Evolutionary conservation across 805 yeast genomes (phyloP).

Genomic region (Ogataea angusta): DNA sequence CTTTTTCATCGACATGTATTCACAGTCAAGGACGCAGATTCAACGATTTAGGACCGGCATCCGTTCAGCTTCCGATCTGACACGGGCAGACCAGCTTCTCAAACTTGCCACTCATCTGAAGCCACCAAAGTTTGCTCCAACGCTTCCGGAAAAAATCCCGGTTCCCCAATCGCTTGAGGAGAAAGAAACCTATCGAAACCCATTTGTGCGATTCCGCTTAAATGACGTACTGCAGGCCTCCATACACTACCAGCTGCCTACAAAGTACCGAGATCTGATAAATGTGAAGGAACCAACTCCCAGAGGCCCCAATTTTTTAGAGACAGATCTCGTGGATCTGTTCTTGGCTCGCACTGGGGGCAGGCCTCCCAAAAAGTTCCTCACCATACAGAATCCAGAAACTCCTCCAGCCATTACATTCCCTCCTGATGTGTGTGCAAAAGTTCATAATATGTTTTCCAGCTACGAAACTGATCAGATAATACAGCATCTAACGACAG

Average conservation of each 20-base stretch:
- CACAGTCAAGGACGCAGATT: background rate
- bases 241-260: slow-evolving; percentile 9
- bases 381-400: background rate
- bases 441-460: background rate
- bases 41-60: too few relatives aligned
- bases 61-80: background rate
- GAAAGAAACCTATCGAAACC: slow-evolving; percentile 15
- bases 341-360: slow-evolving; percentile 11
- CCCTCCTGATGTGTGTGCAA: slow-evolving; percentile 4
- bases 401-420: background rate
- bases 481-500: background rate
- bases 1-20: slow-evolving; percentile 3
- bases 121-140: slow-evolving; percentile 1
- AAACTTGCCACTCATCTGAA: slow-evolving; percentile 1
- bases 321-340: slow-evolving; percentile 13
- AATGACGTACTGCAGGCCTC: slow-evolving; percentile 15
- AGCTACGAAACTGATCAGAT: background rate
- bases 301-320: slow-evolving; percentile 7
- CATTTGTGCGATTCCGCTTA: slow-evolving; percentile 14
- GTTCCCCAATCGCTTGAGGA: slow-evolving; percentile 13
- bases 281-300: slow-evolving; percentile 18
- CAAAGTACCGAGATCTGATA: slow-evolving; percentile 16
- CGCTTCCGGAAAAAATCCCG: slow-evolving; percentile 6
- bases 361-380: background rate
- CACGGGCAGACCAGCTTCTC: background rate